Evolutionary conservation across 78 protist genomes (phyloP).

Genomic region (Trichosphaerium sp.): DNA sequence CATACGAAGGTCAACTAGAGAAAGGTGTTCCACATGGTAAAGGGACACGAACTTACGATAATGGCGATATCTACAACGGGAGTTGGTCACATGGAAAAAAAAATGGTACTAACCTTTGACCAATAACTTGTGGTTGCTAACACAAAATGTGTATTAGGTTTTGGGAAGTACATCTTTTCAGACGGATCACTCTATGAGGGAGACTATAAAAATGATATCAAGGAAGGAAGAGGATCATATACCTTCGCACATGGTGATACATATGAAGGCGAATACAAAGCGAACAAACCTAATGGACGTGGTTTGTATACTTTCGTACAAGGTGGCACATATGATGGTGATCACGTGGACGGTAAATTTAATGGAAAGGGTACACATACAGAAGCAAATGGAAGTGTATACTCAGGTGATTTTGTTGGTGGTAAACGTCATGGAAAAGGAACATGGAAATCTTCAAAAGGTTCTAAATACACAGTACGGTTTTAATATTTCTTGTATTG

Average conservation of each 20-base stretch:
- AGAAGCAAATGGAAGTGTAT: background rate
- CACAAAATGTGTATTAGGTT: too few relatives aligned
- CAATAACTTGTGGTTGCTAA: too few relatives aligned
- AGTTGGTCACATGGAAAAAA: too few relatives aligned
- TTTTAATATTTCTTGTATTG: too few relatives aligned
- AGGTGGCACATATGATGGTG: background rate
- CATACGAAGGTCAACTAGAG: too few relatives aligned
- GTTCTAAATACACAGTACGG: slow-evolving; percentile 1
- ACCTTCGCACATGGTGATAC: background rate
- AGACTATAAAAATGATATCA: background rate
- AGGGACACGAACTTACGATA: too few relatives aligned
- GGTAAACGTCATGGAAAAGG: background rate
- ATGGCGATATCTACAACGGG: too few relatives aligned
- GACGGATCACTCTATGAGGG: slow-evolving; percentile 2
- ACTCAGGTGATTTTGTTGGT: background rate
- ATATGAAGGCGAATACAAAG: background rate
- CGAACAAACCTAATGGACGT: background rate
- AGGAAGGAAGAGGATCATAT: background rate
- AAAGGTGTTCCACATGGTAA: too few relatives aligned
- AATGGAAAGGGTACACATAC: background rate
- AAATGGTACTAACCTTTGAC: too few relatives aligned
- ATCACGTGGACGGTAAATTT: background rate
- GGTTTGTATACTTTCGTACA: background rate
- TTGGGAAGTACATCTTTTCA: too few relatives aligned
- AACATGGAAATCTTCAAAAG: background rate